A percentile compares a stretch with the other conserved stretches of the same genome.
Evolutionary conservation across 1,139 yeast species (phyloP).

Genomic region (Hyphopichia pseudoburtonii): DNA sequence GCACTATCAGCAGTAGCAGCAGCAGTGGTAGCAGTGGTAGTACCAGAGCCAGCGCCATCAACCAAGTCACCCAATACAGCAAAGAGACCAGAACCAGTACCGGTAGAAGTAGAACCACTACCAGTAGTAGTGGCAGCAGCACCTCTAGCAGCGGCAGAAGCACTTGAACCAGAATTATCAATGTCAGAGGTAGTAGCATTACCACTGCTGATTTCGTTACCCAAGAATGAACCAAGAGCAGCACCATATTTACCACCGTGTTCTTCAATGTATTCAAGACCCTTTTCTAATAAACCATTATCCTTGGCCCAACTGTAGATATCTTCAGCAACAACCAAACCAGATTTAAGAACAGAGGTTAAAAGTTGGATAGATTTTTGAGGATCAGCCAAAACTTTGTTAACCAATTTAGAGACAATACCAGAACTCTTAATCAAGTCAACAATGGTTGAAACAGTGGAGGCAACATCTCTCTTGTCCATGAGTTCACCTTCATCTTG

Average conservation of each 20-base stretch:
- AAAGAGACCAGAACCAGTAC: slow-evolving; percentile 10
- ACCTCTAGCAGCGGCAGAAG: slow-evolving; percentile 19
- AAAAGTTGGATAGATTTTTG: slow-evolving; percentile 32
- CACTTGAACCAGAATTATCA: slow-evolving; percentile 23
- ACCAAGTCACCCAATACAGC: background rate
- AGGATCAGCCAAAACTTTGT: slow-evolving; percentile 41
- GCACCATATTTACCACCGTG: slow-evolving; percentile 31
- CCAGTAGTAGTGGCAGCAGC: slow-evolving; percentile 10
- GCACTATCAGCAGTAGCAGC: slow-evolving; percentile 5
- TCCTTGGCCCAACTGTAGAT: slow-evolving; percentile 40
- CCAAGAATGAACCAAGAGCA: slow-evolving; percentile 28
- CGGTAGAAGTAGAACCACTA: slow-evolving; percentile 12
- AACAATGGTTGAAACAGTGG: slow-evolving; percentile 28
- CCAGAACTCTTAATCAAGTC: slow-evolving; percentile 36
- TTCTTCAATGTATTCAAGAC: slow-evolving; percentile 28
- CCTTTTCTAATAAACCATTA: slow-evolving; percentile 36
- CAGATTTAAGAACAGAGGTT: slow-evolving; percentile 34
- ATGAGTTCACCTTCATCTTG: slow-evolving; percentile 21
- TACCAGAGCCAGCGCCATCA: slow-evolving; percentile 4
- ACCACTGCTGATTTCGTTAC: slow-evolving; percentile 21
- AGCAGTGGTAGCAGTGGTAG: slow-evolving; percentile 10
- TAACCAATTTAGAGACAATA: slow-evolving; percentile 29
- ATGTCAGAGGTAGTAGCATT: slow-evolving; percentile 25
- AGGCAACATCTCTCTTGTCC: slow-evolving; percentile 39
- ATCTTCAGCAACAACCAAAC: slow-evolving; percentile 36